Evolutionary conservation across 192 early-diverging fungal genomes (phyloP), one percentile per base, ranked within the genome.

Genomic region (Coemansia sp.): DNA sequence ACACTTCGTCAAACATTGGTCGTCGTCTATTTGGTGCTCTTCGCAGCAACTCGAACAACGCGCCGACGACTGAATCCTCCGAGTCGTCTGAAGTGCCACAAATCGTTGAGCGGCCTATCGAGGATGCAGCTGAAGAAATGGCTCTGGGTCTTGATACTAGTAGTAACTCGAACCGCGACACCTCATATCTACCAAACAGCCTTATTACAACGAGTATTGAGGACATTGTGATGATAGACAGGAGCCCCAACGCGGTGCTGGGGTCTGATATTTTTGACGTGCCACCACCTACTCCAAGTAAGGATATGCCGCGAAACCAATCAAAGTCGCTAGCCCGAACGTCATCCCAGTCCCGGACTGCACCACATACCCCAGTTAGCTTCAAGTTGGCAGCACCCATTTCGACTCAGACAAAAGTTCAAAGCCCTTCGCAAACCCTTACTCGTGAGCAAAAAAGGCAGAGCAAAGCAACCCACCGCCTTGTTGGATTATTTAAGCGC

Each of bases 401-500:
- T 44, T 44, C 19, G 42, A 44, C 42, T 9, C 42, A 44, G 19
- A n/a, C 42, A 30, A 24, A 24, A 11, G 23, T 6, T 11, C 42
- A 37, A 21, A 42, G 34, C 10, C 41, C 53, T 7, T 19, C 37
- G 7, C 64, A 53, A 48, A 64, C 64, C 17, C 60, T 71, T 34
- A 71, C 73, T 9, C 64, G 60, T 17, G 68, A 70, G 50, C 75
- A 78, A 14, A 78, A 71, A 50, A 58, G 75, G 19, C 75, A 78
- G 57, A 78, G 75, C 55, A 70, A 70, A 52, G 75, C 75, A 0
- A 65, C 75, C 7, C 64, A 71, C 38, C 61, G 69, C 27, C 59
- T 78, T 18, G 75, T 62, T 2, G 69, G 75, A 3, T 50, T 78
- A 24, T 78, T 78, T 25, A 67, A 71, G 65, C 64, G 75, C 53